Conservation (phyloP, 116 monocot species). For the Zostera marina region DNA sequence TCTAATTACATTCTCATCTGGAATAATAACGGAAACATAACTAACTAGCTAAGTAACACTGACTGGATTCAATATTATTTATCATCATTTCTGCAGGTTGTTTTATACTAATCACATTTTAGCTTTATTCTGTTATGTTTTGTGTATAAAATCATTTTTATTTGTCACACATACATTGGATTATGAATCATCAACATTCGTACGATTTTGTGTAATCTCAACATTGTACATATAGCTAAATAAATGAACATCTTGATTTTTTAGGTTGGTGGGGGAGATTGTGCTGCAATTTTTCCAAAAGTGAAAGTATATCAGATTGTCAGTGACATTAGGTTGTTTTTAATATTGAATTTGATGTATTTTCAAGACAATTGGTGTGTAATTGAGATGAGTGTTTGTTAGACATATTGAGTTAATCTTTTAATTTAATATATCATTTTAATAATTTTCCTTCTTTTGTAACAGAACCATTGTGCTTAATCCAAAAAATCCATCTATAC, state of each 20-base stretch:
- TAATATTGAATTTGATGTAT: too few species aligned
- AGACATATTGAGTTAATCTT: too few species aligned
- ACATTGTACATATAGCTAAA: background rate
- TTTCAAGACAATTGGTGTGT: too few species aligned
- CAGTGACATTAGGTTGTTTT: too few species aligned
- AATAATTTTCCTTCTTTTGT: background rate
- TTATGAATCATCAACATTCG: background rate
- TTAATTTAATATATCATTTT: too few species aligned
- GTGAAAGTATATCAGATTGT: background rate
- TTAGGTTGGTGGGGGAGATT: background rate
- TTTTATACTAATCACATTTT: background rate
- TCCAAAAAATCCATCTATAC: slow-evolving; percentile 76
- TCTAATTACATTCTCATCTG: too few species aligned
- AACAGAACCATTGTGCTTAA: slow-evolving; percentile 67
- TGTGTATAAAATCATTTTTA: background rate
- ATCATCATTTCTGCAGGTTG: background rate
- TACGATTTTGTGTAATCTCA: background rate
- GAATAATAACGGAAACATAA: too few species aligned
- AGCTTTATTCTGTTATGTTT: background rate
- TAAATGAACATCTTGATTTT: too few species aligned
- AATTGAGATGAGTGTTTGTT: too few species aligned
- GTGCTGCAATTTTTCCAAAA: background rate
- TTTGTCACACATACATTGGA: background rate
- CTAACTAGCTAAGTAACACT: too few species aligned
- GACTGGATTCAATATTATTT: too few species aligned